phyloP scores from a whole-genome alignment of 139 green algal genomes.

The Volvox reticuliferus region DNA sequence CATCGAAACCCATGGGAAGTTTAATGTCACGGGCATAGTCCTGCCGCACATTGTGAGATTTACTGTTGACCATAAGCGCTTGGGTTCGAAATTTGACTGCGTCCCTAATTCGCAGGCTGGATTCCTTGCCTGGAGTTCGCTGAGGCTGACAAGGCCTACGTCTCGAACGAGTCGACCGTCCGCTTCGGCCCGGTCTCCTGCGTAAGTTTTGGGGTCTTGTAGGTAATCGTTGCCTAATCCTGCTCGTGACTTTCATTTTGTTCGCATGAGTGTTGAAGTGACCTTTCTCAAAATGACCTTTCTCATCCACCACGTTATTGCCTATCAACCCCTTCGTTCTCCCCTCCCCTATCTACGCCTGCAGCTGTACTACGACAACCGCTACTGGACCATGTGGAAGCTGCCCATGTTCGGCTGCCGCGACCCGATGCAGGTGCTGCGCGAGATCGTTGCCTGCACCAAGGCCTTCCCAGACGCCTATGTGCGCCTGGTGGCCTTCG shows the following conservation, averaged over 20 bases:
- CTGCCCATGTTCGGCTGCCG: constrained; percentile 99
- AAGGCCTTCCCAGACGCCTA: constrained; percentile 94
- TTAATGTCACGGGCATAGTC: too few species aligned
- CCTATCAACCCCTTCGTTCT: background rate
- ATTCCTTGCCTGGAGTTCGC: constrained; percentile 97
- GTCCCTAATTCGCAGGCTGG: constrained; percentile 59
- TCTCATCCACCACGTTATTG: too few species aligned
- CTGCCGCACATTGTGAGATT: background rate
- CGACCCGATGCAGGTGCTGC: constrained; percentile 91
- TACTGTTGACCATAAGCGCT: background rate
- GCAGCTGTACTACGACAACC: constrained; percentile 91
- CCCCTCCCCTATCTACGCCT: background rate
- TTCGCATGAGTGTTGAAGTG: too few species aligned
- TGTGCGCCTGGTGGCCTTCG: constrained; percentile 94
- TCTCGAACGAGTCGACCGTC: constrained; percentile 68
- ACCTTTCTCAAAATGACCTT: too few species aligned
- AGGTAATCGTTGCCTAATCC: background rate
- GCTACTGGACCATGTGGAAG: constrained; percentile 99
- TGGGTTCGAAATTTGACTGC: background rate
- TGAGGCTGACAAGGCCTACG: constrained; percentile 78
- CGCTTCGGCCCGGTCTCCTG: constrained; percentile 74
- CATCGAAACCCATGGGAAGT: background rate
- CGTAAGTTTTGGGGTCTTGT: constrained; percentile 55
- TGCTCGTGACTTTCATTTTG: too few species aligned
- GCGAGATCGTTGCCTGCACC: constrained; percentile 87